Conservation (phyloP, 371 early-diverging fungal species). For the Rhizomucor pusillus region DNA sequence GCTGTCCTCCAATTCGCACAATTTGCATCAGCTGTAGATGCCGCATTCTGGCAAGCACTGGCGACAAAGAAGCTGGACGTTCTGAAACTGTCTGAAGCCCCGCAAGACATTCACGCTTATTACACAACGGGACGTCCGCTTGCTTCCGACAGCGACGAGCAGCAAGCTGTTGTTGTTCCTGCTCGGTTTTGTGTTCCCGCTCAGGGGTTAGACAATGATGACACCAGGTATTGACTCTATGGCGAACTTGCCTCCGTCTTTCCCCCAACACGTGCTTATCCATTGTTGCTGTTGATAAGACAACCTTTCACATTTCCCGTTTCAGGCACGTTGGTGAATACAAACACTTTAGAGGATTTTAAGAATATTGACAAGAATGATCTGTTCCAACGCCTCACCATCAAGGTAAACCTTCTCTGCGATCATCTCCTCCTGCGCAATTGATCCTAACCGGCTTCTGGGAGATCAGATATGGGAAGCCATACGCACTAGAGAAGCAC, state of each 20-base stretch:
- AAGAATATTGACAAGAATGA: conserved; percentile 71
- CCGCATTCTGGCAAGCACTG: conserved; percentile 88
- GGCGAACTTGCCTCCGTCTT: not conserved
- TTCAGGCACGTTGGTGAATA: conserved; percentile 71
- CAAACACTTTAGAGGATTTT: conserved; percentile 93
- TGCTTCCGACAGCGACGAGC: conserved; percentile 1
- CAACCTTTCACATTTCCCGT: conserved; percentile 49
- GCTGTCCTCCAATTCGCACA: conserved; percentile 78
- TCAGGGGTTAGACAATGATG: conserved; percentile 26
- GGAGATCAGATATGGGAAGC: conserved; percentile 61
- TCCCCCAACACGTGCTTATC: conserved; percentile 2
- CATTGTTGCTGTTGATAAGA: conserved; percentile 16
- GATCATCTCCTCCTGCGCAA: not conserved
- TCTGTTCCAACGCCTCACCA: conserved; percentile 59
- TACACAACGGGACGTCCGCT: conserved; percentile 54
- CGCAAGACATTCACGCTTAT: conserved; percentile 56
- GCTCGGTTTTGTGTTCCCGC: conserved; percentile 30
- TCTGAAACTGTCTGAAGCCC: conserved; percentile 70
- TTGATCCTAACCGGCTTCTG: not conserved
- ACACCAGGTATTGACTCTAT: conserved; percentile 18
- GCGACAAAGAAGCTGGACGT: conserved; percentile 80
- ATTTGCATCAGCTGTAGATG: conserved; percentile 81
- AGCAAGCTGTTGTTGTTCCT: conserved; percentile 16
- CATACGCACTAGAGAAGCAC: conserved; percentile 64
- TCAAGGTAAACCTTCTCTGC: conserved; percentile 12